Evolutionary conservation across 2,329 filamentous ascomycete genomes (phyloP).

Genomic region (Xylaria sp.): DNA sequence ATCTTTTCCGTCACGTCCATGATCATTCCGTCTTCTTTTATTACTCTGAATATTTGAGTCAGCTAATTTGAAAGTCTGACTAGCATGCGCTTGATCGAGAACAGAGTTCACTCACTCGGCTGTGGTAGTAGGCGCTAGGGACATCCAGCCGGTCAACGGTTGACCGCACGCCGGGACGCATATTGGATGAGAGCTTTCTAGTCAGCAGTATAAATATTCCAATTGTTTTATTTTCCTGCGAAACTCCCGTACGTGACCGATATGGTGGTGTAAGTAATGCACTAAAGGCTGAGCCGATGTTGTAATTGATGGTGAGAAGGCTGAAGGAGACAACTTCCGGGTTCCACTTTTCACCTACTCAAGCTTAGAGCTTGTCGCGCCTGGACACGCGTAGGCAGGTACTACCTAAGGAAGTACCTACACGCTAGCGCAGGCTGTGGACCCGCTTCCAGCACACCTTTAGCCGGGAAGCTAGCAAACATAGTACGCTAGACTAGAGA

Average conservation of each 20-base stretch:
- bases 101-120: conserved; percentile 69
- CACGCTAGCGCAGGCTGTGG: conserved; percentile 21
- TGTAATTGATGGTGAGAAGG: conserved; percentile 24
- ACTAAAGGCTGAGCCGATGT: conserved; percentile 17
- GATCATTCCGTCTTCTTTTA: conserved; percentile 74
- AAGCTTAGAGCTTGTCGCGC: conserved; percentile 18
- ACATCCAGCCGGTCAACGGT: conserved; percentile 94
- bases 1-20: conserved; percentile 62
- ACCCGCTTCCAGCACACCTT: conserved; percentile 2
- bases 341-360: conserved; percentile 30
- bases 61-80: conserved; percentile 14
- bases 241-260: not conserved
- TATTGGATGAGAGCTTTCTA: conserved; percentile 44
- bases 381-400: conserved; percentile 19
- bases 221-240: not conserved
- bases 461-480: not conserved
- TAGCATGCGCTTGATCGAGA: conserved; percentile 10
- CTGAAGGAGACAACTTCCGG: conserved; percentile 7
- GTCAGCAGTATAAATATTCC: not conserved
- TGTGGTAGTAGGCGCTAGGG: conserved; percentile 92
- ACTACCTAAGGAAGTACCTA: not conserved
- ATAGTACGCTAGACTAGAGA: not conserved
- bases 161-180: conserved; percentile 64
- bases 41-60: conserved; percentile 61
- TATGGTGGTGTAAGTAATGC: conserved; percentile 2